Base-by-base conservation (phyloP, 2,329 filamentous ascomycete genomes). In the Niveomyces coronatus region DNA sequence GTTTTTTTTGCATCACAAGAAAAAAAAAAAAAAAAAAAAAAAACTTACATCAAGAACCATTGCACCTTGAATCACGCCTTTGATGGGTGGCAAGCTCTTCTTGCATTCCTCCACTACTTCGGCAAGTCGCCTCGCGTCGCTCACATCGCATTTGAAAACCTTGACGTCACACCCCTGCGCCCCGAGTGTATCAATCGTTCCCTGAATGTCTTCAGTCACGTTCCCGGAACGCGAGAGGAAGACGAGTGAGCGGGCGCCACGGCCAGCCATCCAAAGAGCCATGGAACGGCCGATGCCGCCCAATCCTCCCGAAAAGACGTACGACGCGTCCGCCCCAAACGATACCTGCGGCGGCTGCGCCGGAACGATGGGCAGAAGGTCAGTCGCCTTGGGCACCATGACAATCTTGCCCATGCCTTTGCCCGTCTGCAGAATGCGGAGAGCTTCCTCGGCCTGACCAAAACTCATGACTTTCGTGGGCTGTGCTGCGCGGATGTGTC, bases 211-310 rank as follows among this genome's bases (percentile, higher is more conserved):
- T n/a, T n/a, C n/a, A n/a, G n/a, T n/a, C n/a, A n/a, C n/a, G n/a
- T n/a, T n/a, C n/a, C n/a, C 19, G 3, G 24, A 28, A 13, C 35
- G 5, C 3, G 36, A 38, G 2, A 69, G 55, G 5, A 68, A 55
- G 2, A 65, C 57, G 15, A 70, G 46, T 39, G 62, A 56, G 7
- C 56, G 53, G 4, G 65, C 67, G 4, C 67, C 67, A 22, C 62
- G 56, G 26, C 52, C 51, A 6, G 62, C 54, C 64, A 70, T 66
- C 62, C 63, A 68, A 2, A 54, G 54, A 6, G 62, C 53, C 50
- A 70, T 61, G 43, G 58, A 63, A 22, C 60, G 54, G 5, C 66
- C 66, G 11, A 70, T 53, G 11, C 63, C 66, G 19, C 66, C 66
- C 0, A 62, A 61, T 15, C 65, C 63, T 13, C 67, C 66, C 23